Base-by-base conservation (phyloP, 2,329 filamentous ascomycete genomes). In the Ophiostoma sp. region DNA sequence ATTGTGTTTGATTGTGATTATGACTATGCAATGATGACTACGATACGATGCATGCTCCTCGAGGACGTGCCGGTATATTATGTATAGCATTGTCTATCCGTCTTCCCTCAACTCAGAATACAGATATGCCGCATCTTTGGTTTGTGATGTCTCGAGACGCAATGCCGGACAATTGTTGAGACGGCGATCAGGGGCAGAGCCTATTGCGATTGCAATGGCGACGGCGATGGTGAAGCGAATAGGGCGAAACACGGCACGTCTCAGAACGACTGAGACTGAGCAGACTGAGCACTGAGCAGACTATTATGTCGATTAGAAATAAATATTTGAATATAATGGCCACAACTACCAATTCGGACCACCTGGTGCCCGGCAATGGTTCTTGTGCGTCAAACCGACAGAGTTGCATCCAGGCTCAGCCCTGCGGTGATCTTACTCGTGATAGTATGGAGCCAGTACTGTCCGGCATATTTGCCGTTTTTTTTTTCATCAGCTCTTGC, bases 171-270 rank as follows among this genome's bases (percentile, higher is more conserved):
- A 57, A 57, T 27, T 57, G 52, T 31, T 57, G 52, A 57, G 52
- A 57, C 52, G 11, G 52, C 52, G 52, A 57, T 57, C 52, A 57
- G 52, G 52, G 52, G 8, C 67, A 48, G 33, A 72, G 31, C 4
- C 4, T 57, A 27, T 27, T 31, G 52, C 27, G 52, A 27, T 41
- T 15, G 39, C 15, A 13, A 13, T 48, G 44, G 44, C 17, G 6
- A 27, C 4, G n/a, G 52, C 5, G 52, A 57, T 27, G 23, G 52
- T 5, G n/a, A 54, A 27, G 48, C 48, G n/a, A 27, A 27, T 15
- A 20, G 11, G 7, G 52, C 52, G 23, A 57, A 57, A 57, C 52
- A 57, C 23, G 52, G 52, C 23, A 27, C 52, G 52, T 57, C 52
- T 57, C 52, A 57, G n/a, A 57, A 8, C 8, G 23, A 11, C 8